Conservation (phyloP, 176 grass and related monocot genomes). For the Cocos nucifera region DNA sequence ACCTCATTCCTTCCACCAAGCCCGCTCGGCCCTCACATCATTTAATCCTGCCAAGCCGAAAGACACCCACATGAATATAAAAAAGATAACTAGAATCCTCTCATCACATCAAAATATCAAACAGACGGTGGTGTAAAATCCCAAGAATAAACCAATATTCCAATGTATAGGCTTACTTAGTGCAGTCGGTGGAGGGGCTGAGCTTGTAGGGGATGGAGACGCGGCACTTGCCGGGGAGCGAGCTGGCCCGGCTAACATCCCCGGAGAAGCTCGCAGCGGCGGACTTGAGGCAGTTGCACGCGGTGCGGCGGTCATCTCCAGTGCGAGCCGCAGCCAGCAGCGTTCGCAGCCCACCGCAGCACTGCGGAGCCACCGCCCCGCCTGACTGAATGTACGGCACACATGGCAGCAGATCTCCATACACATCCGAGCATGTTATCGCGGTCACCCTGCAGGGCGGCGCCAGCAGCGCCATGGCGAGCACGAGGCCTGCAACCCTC, state of each 20-base stretch:
- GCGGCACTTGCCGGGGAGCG: conserved; percentile 13
- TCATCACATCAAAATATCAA: too few species aligned
- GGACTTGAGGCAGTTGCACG: conserved; percentile 12
- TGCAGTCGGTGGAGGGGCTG: conserved; percentile 43
- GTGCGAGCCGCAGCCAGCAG: conserved; percentile 5
- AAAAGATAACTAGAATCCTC: too few species aligned
- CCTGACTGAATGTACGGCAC: conserved; percentile 23
- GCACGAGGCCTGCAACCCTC: background rate
- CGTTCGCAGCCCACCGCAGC: conserved; percentile 28
- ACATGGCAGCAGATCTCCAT: conserved; percentile 33
- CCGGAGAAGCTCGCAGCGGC: conserved; percentile 17
- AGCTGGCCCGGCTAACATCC: background rate
- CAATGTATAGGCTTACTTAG: conserved; percentile 21
- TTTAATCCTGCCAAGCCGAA: too few species aligned
- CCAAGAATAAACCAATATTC: too few species aligned
- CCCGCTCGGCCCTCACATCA: too few species aligned
- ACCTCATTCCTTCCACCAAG: too few species aligned
- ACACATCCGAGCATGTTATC: conserved; percentile 32
- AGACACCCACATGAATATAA: too few species aligned
- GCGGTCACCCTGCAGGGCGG: conserved; percentile 3
- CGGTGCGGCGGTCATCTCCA: conserved; percentile 6
- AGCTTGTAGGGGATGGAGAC: conserved; percentile 25
- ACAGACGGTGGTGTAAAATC: too few species aligned
- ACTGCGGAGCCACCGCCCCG: background rate
- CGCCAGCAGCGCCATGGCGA: background rate